phyloP scores from a whole-genome alignment of 2,329 filamentous ascomycete genomes.

The Cadophora gregata region DNA sequence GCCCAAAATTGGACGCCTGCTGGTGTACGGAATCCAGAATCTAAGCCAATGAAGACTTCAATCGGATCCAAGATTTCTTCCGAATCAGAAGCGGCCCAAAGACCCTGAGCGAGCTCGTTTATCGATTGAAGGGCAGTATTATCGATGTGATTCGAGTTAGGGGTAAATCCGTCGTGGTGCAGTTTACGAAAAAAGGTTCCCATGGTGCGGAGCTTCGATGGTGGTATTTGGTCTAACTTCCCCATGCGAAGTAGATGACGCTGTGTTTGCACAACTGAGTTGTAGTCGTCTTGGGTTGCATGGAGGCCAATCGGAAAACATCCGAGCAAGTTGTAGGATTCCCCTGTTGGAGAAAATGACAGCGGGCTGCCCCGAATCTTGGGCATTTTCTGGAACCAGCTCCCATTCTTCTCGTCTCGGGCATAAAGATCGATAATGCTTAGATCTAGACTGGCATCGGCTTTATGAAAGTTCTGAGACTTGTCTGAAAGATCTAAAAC shows the following conservation, averaged over 20 bases:
- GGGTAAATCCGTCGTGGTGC: conserved; percentile 5
- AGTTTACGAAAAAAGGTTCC: conserved; percentile 13
- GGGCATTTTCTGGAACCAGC: conserved; percentile 18
- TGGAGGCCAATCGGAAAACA: conserved; percentile 18
- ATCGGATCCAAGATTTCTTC: conserved; percentile 18
- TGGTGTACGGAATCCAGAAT: conserved; percentile 17
- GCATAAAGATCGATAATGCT: background rate
- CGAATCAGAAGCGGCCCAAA: conserved; percentile 14
- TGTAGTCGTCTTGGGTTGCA: conserved; percentile 11
- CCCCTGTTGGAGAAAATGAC: conserved; percentile 17
- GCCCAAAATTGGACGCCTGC: conserved; percentile 17
- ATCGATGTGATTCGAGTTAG: conserved; percentile 9
- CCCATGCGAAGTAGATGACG: conserved; percentile 13
- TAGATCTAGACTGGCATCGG: conserved; percentile 4
- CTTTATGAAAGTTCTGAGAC: background rate
- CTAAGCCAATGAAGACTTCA: conserved; percentile 16
- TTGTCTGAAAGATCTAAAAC: conserved; percentile 5
- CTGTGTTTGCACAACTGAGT: conserved; percentile 16
- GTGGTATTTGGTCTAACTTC: conserved; percentile 14
- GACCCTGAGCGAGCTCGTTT: conserved; percentile 9
- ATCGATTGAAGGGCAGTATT: conserved; percentile 10
- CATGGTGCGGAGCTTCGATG: conserved; percentile 10
- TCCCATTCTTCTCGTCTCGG: conserved; percentile 3
- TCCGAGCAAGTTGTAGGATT: conserved; percentile 16
- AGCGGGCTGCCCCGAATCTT: conserved; percentile 17